Base-by-base conservation (phyloP, 768 basidiomycete species). In the Boletus patriciae region DNA sequence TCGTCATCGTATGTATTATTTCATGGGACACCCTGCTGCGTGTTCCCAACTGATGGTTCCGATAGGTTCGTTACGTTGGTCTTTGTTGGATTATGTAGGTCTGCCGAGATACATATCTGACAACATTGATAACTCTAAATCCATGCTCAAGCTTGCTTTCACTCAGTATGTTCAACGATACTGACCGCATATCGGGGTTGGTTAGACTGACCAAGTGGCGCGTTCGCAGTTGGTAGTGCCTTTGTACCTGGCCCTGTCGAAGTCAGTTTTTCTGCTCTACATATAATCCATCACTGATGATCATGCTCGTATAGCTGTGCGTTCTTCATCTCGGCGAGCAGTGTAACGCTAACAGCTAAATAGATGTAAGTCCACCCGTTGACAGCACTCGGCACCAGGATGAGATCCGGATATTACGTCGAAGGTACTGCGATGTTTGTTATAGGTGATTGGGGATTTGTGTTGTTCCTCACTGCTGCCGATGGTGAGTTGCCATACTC, bases 41-140 rank as follows among this genome's bases (percentile, higher is more conserved):
- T 18, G 9, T n/a, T 23, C 2, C 4, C 11, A 50, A 37, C n/a
- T 46, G 15, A 55, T 8, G 6, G 1, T 19, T 12, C 16, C 8
- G 2, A 31, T 9, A 63, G 62, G 40, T 63, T n/a, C 62, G 62
- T 16, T 63, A 60, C 25, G 5, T 31, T 1, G 54, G 62, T 25
- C 34, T 63, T 40, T 53, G 38, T 44, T 53, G 47, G 42, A 33
- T 25, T 12, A 29, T 44, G 62, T 64, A 45, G 6, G 62, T 50
- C 12, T 27, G 4, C 4, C 2, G 7, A 12, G 7, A 5, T 7
- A 3, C 10, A 29, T 16, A 11, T 23, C 16, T 2, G 11, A 36
- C 9, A 12, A 16, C n/a, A 34, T 40, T 1, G 19, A 27, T 43
- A 5, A 61, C 41, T 25, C 21, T 12, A 1, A 23, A 34, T 16